Evolutionary conservation across 2,329 filamentous ascomycete species (phyloP).

Genomic region (Penicillium expansum): DNA sequence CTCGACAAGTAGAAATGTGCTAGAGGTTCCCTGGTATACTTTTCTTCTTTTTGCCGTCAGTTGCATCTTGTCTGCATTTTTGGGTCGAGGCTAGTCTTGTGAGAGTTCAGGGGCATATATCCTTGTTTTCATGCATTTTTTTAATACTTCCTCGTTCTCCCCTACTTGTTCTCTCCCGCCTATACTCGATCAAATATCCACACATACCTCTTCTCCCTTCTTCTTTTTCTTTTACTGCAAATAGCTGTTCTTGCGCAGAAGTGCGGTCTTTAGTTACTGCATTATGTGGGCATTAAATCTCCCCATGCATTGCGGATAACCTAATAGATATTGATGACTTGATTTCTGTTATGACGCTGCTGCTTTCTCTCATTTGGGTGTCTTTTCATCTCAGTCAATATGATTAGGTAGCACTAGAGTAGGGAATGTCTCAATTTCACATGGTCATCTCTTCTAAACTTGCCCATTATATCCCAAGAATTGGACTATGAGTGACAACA

Average conservation of each 20-base stretch:
- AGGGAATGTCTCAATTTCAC: conserved; percentile 1
- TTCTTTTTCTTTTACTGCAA: background rate
- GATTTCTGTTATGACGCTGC: background rate
- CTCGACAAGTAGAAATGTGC: conserved; percentile 57
- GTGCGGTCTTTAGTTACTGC: background rate
- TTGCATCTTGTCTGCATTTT: conserved; percentile 25
- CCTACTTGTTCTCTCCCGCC: conserved; percentile 9
- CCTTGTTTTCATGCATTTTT: conserved; percentile 16
- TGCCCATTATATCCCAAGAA: background rate
- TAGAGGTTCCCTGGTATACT: conserved; percentile 12
- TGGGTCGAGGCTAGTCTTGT: conserved; percentile 19
- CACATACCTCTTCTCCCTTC: conserved; percentile 9
- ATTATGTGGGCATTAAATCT: background rate
- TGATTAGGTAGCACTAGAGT: background rate
- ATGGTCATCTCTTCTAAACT: background rate
- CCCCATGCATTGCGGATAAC: conserved; percentile 14
- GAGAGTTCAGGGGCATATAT: conserved; percentile 24
- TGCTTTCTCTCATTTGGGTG: background rate
- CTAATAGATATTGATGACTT: conserved; percentile 19
- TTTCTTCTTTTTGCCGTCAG: conserved; percentile 13
- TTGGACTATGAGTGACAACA: background rate
- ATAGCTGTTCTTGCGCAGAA: background rate
- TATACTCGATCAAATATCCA: conserved; percentile 23
- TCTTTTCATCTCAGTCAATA: background rate
- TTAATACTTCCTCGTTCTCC: conserved; percentile 12